Evolutionary conservation across 345 rosid species (phyloP).

Genomic region (Schrenkiella parvula): DNA sequence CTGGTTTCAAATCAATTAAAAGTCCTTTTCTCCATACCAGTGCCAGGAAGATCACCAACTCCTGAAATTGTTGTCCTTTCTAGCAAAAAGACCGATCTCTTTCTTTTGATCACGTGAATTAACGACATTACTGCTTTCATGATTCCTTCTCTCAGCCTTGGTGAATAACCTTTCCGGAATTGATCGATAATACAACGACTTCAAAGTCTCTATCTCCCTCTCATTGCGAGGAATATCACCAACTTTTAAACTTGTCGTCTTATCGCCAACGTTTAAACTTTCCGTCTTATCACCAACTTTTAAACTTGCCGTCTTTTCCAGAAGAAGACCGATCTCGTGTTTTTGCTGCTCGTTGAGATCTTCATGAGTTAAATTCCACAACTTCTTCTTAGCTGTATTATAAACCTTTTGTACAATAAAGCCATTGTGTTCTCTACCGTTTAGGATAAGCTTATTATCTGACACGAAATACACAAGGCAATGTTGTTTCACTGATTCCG

Average conservation of each 20-base stretch:
- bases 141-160: neutral
- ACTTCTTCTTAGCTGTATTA: constrained; percentile 40
- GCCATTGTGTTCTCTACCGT: constrained; percentile 52
- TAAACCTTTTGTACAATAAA: constrained; percentile 72
- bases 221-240: constrained; percentile 36
- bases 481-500: constrained; percentile 77
- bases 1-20: too few species aligned
- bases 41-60: too few species aligned
- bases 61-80: too few species aligned
- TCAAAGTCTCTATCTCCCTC: too few species aligned
- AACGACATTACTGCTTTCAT: too few species aligned
- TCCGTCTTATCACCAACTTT: constrained; percentile 33
- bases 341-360: constrained; percentile 43
- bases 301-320: constrained; percentile 43
- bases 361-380: constrained; percentile 42
- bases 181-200: constrained; percentile 23
- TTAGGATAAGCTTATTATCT: constrained; percentile 53
- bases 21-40: too few species aligned
- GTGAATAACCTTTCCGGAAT: neutral
- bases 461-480: constrained; percentile 81
- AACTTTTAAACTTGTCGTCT: constrained; percentile 22
- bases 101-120: too few species aligned
- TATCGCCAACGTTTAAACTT: too few species aligned
- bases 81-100: too few species aligned
- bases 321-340: constrained; percentile 47